phyloP scores from a whole-genome alignment of 106 monocot genomes.

The Dioscorea zingiberensis region DNA sequence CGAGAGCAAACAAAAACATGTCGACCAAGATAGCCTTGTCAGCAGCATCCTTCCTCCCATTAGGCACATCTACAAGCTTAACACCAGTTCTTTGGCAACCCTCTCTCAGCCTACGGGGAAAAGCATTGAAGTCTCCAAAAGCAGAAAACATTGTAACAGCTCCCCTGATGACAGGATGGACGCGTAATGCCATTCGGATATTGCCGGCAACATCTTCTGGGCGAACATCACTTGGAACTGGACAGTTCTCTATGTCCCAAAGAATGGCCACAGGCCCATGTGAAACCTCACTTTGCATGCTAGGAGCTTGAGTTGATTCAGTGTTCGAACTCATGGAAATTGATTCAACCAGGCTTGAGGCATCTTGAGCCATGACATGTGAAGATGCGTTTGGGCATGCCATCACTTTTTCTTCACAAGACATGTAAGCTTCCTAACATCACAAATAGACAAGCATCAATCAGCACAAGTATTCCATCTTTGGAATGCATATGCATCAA shows the following conservation, averaged over 20 bases:
- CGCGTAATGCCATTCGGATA: slow-evolving; percentile 63
- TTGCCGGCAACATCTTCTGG: slow-evolving; percentile 91
- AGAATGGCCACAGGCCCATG: slow-evolving; percentile 71
- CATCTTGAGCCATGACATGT: slow-evolving; percentile 14
- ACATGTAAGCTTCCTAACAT: slow-evolving; percentile 11
- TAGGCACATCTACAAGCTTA: slow-evolving; percentile 94
- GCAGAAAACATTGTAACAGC: slow-evolving; percentile 74
- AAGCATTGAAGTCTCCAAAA: slow-evolving; percentile 87
- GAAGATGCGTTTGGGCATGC: slow-evolving; percentile 18
- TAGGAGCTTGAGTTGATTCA: slow-evolving; percentile 14
- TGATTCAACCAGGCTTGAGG: slow-evolving; percentile 15
- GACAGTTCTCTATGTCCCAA: slow-evolving; percentile 98
- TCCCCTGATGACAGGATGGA: slow-evolving; percentile 63
- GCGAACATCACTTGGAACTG: slow-evolving; percentile 73
- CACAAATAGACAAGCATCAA: background rate
- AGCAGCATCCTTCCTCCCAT: slow-evolving; percentile 91
- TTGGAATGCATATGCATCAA: too few species aligned
- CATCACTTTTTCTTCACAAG: slow-evolving; percentile 36
- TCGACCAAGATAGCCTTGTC: slow-evolving; percentile 97
- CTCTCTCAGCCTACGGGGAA: slow-evolving; percentile 75
- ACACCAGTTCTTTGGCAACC: slow-evolving; percentile 93
- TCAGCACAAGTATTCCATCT: too few species aligned
- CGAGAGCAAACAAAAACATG: slow-evolving; percentile 87
- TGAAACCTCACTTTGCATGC: slow-evolving; percentile 5
- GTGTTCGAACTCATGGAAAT: slow-evolving; percentile 8